Evolutionary conservation across 352 stramenopile genomes (phyloP).

Genomic region (Phytopythium aichiense): DNA sequence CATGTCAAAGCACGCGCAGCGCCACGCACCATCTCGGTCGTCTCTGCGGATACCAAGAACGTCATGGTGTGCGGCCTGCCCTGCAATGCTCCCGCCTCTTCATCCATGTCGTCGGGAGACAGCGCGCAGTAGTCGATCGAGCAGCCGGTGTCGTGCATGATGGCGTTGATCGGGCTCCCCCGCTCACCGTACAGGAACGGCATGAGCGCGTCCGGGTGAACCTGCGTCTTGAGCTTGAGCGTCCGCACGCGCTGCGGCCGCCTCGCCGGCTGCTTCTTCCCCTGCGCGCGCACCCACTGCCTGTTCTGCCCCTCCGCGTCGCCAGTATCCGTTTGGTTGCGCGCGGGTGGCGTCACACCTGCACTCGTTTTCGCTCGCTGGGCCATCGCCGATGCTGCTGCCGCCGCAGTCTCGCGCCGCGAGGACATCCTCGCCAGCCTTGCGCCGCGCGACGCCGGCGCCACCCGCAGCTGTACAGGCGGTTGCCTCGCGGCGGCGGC

Average conservation of each 20-base stretch:
- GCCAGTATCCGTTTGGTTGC: neutral
- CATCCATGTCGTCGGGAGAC: slow-evolving; percentile 38
- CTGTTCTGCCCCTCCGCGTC: neutral
- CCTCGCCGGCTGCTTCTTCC: slow-evolving; percentile 11
- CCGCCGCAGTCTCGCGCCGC: neutral
- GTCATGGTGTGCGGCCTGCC: slow-evolving; percentile 39
- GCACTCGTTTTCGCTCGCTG: neutral
- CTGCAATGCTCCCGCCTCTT: slow-evolving; percentile 19
- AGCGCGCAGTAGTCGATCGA: slow-evolving; percentile 66
- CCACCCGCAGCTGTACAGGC: slow-evolving; percentile 4
- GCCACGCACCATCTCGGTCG: slow-evolving; percentile 23
- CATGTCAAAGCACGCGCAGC: neutral
- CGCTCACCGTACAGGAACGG: slow-evolving; percentile 59
- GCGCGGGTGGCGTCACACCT: neutral
- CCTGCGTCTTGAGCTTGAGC: slow-evolving; percentile 46
- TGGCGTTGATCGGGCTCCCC: slow-evolving; percentile 43
- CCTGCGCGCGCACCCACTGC: slow-evolving; percentile 3
- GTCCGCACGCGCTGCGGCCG: slow-evolving; percentile 49
- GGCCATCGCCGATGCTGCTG: neutral
- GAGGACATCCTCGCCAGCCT: slow-evolving; percentile 1
- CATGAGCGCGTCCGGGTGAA: slow-evolving; percentile 49
- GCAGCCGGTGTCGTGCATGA: slow-evolving; percentile 41
- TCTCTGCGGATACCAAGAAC: slow-evolving; percentile 52
- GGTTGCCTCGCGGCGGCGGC: neutral
- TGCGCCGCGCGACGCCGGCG: neutral